A percentile compares a stretch with the other conserved stretches of the same genome.
phyloP scores from a whole-genome alignment of 2,329 filamentous ascomycete genomes.

The Ascochyta lentis region DNA sequence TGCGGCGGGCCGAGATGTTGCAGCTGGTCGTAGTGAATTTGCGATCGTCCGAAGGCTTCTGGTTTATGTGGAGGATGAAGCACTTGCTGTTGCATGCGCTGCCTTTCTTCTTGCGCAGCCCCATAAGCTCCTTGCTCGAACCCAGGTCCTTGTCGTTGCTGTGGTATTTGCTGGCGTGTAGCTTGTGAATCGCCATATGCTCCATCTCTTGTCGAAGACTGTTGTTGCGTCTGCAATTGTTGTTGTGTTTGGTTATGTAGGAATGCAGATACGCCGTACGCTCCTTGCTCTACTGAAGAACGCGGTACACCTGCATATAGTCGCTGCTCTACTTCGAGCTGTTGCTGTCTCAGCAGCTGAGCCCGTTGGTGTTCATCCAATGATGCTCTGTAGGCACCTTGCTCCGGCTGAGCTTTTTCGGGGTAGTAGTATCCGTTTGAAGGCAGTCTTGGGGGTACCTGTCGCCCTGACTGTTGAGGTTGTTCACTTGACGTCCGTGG shows the following conservation, averaged over 20 bases:
- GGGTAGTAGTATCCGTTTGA: constrained; percentile 37
- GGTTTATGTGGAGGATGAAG: constrained; percentile 11
- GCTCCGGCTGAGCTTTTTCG: constrained; percentile 19
- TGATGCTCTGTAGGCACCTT: constrained; percentile 25
- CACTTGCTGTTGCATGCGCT: constrained; percentile 22
- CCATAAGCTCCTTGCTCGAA: constrained; percentile 2
- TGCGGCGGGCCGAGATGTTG: constrained; percentile 13
- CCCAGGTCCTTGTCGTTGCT: constrained; percentile 3
- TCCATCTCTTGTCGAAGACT: background rate
- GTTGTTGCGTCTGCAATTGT: constrained; percentile 11
- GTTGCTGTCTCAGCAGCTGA: constrained; percentile 13
- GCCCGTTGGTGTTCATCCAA: constrained; percentile 22
- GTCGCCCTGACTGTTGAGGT: constrained; percentile 9
- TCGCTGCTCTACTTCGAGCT: constrained; percentile 7
- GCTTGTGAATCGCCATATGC: constrained; percentile 3
- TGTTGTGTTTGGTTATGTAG: constrained; percentile 9
- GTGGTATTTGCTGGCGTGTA: constrained; percentile 14
- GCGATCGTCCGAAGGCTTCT: constrained; percentile 12
- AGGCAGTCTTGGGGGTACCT: constrained; percentile 20
- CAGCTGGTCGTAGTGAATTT: constrained; percentile 16
- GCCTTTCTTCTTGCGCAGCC: constrained; percentile 18
- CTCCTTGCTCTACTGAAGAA: constrained; percentile 8
- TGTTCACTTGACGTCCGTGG: constrained; percentile 14
- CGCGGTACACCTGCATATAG: background rate
- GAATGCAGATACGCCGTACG: background rate